These are phyloP conservation scores for Fusarium euwallaceae DNA, from an alignment of 2,329 filamentous ascomycete species.

Conservation along the genomic window DNA sequence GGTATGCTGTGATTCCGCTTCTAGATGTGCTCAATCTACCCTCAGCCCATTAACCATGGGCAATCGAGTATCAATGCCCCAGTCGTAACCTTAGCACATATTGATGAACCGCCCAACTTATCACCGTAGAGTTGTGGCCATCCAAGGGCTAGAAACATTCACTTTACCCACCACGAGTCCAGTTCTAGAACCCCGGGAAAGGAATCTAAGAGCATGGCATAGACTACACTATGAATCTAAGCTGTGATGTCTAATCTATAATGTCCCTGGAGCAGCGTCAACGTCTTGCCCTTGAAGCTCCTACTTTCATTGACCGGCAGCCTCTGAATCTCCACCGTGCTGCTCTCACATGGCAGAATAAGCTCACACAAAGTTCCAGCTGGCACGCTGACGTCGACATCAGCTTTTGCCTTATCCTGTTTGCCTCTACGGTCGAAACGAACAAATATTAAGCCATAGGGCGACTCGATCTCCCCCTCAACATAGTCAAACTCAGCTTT, in stretches of 20 bases:
- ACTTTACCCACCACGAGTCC: neutral
- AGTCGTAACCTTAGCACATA: neutral
- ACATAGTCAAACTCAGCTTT: slow-evolving; percentile 56
- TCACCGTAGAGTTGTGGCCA: neutral
- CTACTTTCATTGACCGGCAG: neutral
- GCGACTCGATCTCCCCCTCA: slow-evolving; percentile 54
- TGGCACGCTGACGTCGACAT: slow-evolving; percentile 37
- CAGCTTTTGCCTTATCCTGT: slow-evolving; percentile 12
- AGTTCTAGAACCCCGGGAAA: neutral
- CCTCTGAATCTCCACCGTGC: slow-evolving; percentile 29
- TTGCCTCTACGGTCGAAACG: slow-evolving; percentile 32
- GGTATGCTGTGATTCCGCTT: neutral
- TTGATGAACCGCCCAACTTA: neutral
- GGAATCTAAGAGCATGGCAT: neutral
- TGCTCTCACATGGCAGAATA: slow-evolving; percentile 32
- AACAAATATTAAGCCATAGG: slow-evolving; percentile 52
- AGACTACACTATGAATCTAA: neutral
- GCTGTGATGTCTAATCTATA: slow-evolving; percentile 37
- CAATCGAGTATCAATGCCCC: neutral
- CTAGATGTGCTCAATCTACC: neutral
- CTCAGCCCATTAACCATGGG: neutral
- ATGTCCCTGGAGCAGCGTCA: slow-evolving; percentile 31
- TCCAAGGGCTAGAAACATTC: neutral
- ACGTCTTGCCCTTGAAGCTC: slow-evolving; percentile 17
- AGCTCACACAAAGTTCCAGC: slow-evolving; percentile 38